Conservation (phyloP, 192 early-diverging fungal genomes). For the Backusella circina region DNA sequence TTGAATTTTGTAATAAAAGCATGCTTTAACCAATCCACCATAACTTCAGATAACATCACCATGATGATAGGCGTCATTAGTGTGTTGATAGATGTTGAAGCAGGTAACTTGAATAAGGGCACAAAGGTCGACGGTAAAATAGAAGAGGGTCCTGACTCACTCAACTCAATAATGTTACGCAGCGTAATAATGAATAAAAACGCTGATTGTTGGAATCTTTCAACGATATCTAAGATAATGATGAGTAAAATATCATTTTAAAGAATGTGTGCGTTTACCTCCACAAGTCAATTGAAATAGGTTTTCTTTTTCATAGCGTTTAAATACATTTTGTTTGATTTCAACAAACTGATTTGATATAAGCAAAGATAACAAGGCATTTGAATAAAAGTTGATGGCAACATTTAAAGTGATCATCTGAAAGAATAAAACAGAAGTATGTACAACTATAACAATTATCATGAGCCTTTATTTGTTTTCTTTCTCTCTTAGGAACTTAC, state of each 20-base stretch:
- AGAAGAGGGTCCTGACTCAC: conserved; percentile 60
- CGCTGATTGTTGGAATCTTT: conserved; percentile 87
- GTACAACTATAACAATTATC: conserved; percentile 48
- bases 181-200: conserved; percentile 89
- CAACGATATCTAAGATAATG: conserved; percentile 76
- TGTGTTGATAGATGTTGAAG: conserved; percentile 60
- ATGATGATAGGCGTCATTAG: conserved; percentile 81
- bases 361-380: conserved; percentile 88
- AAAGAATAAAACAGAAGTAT: conserved; percentile 91
- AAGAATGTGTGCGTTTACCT: conserved; percentile 44
- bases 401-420: conserved; percentile 96
- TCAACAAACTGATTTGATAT: conserved; percentile 98
- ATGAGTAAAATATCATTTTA: not conserved
- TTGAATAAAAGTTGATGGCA: conserved; percentile 94
- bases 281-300: conserved; percentile 92
- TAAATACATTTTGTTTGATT: conserved; percentile 96
- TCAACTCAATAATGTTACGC: conserved; percentile 87
- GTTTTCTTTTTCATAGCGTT: conserved; percentile 95
- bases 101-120: conserved; percentile 52
- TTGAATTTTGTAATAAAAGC: conserved; percentile 99
- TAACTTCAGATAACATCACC: conserved; percentile 83
- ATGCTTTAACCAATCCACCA: conserved; percentile 98
- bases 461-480: not conserved
- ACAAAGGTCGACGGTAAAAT: conserved; percentile 59
- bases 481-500: conserved; percentile 28